Conservation (phyloP, 106 monocot genomes). For the Allium cepa region DNA sequence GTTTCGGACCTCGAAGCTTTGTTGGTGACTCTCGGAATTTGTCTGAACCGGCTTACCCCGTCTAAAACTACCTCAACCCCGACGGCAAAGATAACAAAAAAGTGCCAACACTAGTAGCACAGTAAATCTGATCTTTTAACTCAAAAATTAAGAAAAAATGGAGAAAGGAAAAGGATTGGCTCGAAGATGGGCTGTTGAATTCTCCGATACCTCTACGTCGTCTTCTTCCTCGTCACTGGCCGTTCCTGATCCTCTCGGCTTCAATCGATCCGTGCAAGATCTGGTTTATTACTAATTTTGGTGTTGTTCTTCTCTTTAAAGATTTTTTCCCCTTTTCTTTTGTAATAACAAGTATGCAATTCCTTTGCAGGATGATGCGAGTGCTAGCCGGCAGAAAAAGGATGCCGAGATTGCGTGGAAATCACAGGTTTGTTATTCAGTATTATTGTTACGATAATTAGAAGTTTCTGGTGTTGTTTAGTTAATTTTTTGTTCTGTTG, state of each 20-base stretch:
- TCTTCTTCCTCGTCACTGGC: slow-evolving; percentile 24
- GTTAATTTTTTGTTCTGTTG: too few species aligned
- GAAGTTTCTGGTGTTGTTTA: too few species aligned
- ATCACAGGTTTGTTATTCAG: slow-evolving; percentile 43
- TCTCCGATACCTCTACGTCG: slow-evolving; percentile 32
- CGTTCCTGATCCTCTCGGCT: slow-evolving; percentile 82
- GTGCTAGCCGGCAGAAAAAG: slow-evolving; percentile 65
- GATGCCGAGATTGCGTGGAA: slow-evolving; percentile 93
- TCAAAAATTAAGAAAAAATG: slow-evolving; percentile 17
- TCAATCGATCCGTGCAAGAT: slow-evolving; percentile 55
- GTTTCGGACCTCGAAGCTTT: too few species aligned
- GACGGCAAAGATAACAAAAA: too few species aligned
- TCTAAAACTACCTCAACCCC: too few species aligned
- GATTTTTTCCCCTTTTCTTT: neutral
- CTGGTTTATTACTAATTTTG: slow-evolving; percentile 18
- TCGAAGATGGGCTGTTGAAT: slow-evolving; percentile 85
- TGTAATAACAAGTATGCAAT: neutral
- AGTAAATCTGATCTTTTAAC: too few species aligned
- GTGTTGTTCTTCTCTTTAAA: neutral
- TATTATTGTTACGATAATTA: too few species aligned
- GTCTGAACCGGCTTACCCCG: too few species aligned
- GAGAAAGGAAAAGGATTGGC: slow-evolving; percentile 93
- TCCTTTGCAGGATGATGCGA: slow-evolving; percentile 10
- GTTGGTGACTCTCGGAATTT: too few species aligned
- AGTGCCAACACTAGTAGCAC: too few species aligned